Percentiles rank a stretch among this genome's conserved stretches.
phyloP scores from a whole-genome alignment of 768 basidiomycete species.

The Naganishia randhawae region DNA sequence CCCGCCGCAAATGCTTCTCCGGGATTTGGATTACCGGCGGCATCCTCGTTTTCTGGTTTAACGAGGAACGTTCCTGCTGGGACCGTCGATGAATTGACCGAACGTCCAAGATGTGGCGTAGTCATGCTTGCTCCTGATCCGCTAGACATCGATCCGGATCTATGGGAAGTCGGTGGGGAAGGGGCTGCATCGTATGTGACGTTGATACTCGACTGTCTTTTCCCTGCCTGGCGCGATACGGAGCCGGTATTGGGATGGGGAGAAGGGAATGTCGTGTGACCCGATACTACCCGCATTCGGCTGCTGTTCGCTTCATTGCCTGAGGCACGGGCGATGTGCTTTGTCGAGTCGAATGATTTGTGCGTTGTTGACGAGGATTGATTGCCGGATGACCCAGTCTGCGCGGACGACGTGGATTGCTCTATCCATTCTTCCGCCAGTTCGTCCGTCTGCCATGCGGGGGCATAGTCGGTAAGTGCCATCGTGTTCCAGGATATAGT shows the following conservation, averaged over 20 bases:
- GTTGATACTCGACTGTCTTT: conserved; percentile 15
- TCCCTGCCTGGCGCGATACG: conserved; percentile 54
- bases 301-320: neutral
- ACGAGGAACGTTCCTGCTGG: conserved; percentile 31
- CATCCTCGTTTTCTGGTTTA: conserved; percentile 39
- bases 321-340: neutral
- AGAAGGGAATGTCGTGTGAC: conserved; percentile 37
- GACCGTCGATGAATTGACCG: conserved; percentile 37
- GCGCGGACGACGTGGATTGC: conserved; percentile 32
- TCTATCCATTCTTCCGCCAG: conserved; percentile 90
- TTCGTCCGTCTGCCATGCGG: conserved; percentile 61
- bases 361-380: conserved; percentile 44
- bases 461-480: conserved; percentile 17
- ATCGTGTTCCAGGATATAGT: neutral
- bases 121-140: neutral
- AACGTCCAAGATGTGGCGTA: neutral
- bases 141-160: conserved; percentile 1
- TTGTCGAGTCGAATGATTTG: conserved; percentile 19
- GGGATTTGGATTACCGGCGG: conserved; percentile 42
- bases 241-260: conserved; percentile 26
- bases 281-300: conserved; percentile 36
- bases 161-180: conserved; percentile 36
- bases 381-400: conserved; percentile 6
- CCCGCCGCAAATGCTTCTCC: conserved; percentile 35
- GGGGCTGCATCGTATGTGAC: conserved; percentile 4